These are phyloP conservation scores for Centaurea solstitialis DNA, from an alignment of 129 eudicot genomes.

Conservation along the genomic window DNA sequence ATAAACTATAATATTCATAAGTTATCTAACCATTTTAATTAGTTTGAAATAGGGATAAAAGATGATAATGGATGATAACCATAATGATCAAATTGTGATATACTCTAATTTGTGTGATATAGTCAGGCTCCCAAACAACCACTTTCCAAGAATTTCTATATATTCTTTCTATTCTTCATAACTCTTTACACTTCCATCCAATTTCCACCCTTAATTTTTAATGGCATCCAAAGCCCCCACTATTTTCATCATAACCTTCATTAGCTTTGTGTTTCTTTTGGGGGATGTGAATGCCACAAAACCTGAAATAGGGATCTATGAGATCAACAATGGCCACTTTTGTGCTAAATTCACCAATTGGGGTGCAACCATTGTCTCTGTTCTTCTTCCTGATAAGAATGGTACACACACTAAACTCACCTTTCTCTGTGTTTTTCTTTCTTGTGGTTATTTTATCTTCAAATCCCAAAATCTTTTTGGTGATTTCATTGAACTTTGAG, in stretches of 20 bases:
- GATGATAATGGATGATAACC: too few species aligned
- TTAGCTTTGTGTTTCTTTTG: constrained; percentile 15
- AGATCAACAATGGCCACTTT: constrained; percentile 64
- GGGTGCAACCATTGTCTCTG: constrained; percentile 74
- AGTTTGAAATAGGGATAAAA: too few species aligned
- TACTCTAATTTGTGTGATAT: too few species aligned
- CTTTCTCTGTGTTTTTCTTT: not conserved
- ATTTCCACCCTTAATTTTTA: not conserved
- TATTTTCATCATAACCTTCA: constrained; percentile 23
- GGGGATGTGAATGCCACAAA: constrained; percentile 28
- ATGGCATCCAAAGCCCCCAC: constrained; percentile 25
- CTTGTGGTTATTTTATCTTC: not conserved
- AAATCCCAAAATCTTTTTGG: not conserved
- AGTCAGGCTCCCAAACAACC: constrained; percentile 12
- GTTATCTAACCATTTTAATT: too few species aligned
- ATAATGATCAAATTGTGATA: too few species aligned
- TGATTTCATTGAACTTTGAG: not conserved
- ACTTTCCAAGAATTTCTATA: constrained; percentile 22
- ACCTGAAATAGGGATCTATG: constrained; percentile 44
- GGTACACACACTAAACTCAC: constrained; percentile 42
- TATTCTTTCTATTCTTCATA: not conserved
- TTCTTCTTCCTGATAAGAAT: constrained; percentile 71
- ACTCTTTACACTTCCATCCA: constrained; percentile 11
- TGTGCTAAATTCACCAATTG: constrained; percentile 56
- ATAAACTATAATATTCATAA: too few species aligned